A percentile compares a stretch with the other conserved stretches of the same genome.
These are phyloP conservation scores for Cokeromyces recurvatus DNA, from an alignment of 371 early-diverging fungal species.

Conservation along the genomic window DNA sequence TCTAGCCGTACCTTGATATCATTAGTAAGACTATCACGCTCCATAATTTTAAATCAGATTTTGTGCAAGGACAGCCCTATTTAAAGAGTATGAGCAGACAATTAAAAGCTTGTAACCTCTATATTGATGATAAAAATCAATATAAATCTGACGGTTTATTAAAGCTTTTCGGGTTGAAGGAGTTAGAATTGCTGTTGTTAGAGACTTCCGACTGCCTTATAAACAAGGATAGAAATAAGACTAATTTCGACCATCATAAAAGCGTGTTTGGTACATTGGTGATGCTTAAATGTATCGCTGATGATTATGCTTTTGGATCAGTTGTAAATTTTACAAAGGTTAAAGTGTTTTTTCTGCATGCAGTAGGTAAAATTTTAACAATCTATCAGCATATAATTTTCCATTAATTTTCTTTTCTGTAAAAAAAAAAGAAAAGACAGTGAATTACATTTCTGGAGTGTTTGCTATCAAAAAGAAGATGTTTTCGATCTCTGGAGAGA, in stretches of 20 bases:
- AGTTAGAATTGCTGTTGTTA: conserved; percentile 5
- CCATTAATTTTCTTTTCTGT: neutral
- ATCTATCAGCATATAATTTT: conserved; percentile 2
- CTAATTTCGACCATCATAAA: conserved; percentile 5
- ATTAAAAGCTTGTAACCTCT: neutral
- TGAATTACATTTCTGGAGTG: conserved; percentile 9
- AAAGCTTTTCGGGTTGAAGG: conserved; percentile 2
- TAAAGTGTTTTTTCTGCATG: conserved; percentile 6
- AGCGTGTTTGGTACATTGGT: conserved; percentile 5
- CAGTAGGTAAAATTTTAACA: conserved; percentile 3
- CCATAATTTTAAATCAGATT: neutral
- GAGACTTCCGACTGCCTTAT: neutral
- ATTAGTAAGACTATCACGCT: conserved; percentile 1
- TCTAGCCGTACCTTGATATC: conserved; percentile 1
- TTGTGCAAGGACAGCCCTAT: conserved; percentile 1
- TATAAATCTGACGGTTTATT: conserved; percentile 6
- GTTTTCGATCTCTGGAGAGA: conserved; percentile 5
- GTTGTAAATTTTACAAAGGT: neutral
- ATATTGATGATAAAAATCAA: neutral
- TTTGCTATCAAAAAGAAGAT: conserved; percentile 2
- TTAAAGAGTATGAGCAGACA: conserved; percentile 1
- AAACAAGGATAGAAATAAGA: neutral
- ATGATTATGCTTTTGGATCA: conserved; percentile 1
- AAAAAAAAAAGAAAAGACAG: conserved; percentile 4
- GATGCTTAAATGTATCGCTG: conserved; percentile 6